Evolutionary conservation across 352 stramenopile species (phyloP), one percentile per base, ranked within the genome.

Genomic region (Bremia lactucae): DNA sequence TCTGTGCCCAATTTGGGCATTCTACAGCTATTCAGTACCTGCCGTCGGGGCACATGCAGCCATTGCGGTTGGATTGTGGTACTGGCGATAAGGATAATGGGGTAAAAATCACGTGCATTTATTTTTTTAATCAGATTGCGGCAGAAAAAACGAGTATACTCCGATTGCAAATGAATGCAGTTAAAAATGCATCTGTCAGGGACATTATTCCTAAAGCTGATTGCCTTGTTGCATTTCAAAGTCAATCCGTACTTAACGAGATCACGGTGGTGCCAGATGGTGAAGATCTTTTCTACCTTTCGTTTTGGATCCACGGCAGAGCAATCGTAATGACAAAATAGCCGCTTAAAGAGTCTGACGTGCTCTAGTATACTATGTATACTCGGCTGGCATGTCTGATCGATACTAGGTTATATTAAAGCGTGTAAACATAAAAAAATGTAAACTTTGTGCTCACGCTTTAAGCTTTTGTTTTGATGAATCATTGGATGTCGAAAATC

Each of bases 231-330:
- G 15, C 85, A 6, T 89, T 86, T 45, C 52, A 70, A 37, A 92
- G 79, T 45, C 75, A 75, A 35, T 48, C 40, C 0, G 73, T 90
- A 18, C 44, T 79, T 20, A 85, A 90, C 39, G 66, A 83, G 53
- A 81, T 94, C 40, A 68, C 59, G 19, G 19, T 36, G 4, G 49
- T 83, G 4, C 42, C 25, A 1, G 50, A 54, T 0, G 34, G 31
- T 0, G 33, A 65, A 20, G 55, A 68, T 10, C 59, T 85, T 13
- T 71, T 80, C 23, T 87, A 74, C 26, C 41, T 92, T 18, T 70
- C 64, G n/a, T 88, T 88, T 45, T 91, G 76, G 68, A 86, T 91
- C 52, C 76, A 89, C 41, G 82, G 82, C n/a, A n/a, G n/a, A n/a
- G n/a, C n/a, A n/a, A n/a, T n/a, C n/a, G n/a, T n/a, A n/a, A n/a